A percentile compares a stretch with the other conserved stretches of the same genome.
Evolutionary conservation across 106 monocot species (phyloP).

Genomic region (Allium fistulosum): DNA sequence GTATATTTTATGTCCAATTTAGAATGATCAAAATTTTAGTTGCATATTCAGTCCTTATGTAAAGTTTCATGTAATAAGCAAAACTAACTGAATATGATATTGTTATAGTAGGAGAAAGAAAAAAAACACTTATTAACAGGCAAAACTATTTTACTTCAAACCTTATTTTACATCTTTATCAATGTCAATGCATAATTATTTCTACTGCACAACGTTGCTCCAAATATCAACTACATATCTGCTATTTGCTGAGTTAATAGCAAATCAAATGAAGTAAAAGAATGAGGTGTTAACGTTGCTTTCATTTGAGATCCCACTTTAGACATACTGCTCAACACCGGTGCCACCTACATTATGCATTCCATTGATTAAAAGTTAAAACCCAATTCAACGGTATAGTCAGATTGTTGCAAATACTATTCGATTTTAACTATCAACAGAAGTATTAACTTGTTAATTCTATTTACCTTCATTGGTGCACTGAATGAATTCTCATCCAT

Average conservation of each 20-base stretch:
- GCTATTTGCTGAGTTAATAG: constrained; percentile 11
- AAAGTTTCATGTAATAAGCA: no score
- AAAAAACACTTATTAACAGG: no score
- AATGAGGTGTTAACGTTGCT: constrained; percentile 30
- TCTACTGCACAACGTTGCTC: no score
- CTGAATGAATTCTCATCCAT: constrained; percentile 86
- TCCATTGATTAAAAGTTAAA: not conserved
- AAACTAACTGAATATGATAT: no score
- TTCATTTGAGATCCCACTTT: constrained; percentile 47
- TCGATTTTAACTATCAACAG: not conserved
- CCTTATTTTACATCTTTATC: no score
- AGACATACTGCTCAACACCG: constrained; percentile 17
- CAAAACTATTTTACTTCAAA: no score
- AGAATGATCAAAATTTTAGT: no score
- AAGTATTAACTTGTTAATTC: not conserved
- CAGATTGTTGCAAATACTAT: not conserved
- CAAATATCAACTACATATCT: not conserved
- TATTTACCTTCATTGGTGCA: constrained; percentile 61
- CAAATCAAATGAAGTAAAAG: constrained; percentile 56
- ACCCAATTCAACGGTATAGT: not conserved
- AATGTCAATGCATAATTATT: no score
- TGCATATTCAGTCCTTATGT: no score
- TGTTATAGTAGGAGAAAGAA: no score
- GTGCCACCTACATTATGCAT: constrained; percentile 41
- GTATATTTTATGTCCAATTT: no score